Base-by-base conservation (phyloP, 768 basidiomycete species). In the Lepiota brunneoincarnata region DNA sequence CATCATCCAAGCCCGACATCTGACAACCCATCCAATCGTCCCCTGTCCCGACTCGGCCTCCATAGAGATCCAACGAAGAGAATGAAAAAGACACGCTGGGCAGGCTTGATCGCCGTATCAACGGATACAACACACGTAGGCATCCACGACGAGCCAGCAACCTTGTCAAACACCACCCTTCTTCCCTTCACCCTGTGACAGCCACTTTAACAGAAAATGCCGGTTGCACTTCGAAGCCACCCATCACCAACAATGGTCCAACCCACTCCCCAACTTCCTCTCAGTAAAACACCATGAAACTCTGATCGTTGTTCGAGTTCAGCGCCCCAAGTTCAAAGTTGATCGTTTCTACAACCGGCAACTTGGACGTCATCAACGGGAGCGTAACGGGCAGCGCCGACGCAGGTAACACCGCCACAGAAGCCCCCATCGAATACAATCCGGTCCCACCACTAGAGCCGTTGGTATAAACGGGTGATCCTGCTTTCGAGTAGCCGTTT, bases 261-360 rank as follows among this genome's bases (percentile, higher is more conserved):
- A n/a, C 21, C 38, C 37, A 12, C 15, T 21, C 37, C 37, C 15
- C 6, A 1, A 4, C 35, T 28, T 17, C 17, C 20, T 35, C 48
- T 11, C 15, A 31, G 10, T 79, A 79, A 64, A 77, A 79, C 12
- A 72, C 71, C 77, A 79, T 77, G 72, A 73, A 78, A 44, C 65
- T 70, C 51, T 73, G 76, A 35, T 77, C 76, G 18, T 58, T 69
- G 41, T 61, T 71, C 40, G 73, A 68, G 49, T 73, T 72, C 55
- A 80, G 59, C 6, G 77, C 76, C 0, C 77, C 78, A 34, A 78
- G 63, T 58, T 81, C 79, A 57, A 81, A 75, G 59, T 77, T 77
- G 18, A 77, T 61, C 17, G 75, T 72, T 54, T 78, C 77, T 39
- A 75, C 71, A 6, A 73, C 70, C 1, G 70, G 69, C 65, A 75